A percentile compares a stretch with the other conserved stretches of the same genome.
phyloP scores from a whole-genome alignment of 106 monocot genomes.

The Posidonia australis region DNA sequence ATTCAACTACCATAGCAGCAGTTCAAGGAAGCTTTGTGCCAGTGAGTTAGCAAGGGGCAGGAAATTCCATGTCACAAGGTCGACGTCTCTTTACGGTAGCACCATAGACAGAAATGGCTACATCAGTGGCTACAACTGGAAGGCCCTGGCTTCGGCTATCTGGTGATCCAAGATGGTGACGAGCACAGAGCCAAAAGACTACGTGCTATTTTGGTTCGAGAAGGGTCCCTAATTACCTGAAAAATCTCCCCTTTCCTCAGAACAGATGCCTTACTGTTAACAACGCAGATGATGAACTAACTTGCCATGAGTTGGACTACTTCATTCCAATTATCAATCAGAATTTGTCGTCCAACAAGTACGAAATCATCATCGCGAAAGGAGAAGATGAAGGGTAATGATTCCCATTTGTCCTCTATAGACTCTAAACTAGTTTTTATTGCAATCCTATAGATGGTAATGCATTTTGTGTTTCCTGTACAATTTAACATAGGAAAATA shows the following conservation, averaged over 20 bases:
- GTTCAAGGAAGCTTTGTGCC: too few relatives aligned
- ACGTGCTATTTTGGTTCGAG: conserved; percentile 7
- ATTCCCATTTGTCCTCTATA: background rate
- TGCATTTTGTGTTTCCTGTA: background rate
- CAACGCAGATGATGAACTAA: background rate
- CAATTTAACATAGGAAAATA: conserved; percentile 15
- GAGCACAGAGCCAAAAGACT: conserved; percentile 1
- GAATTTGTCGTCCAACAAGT: conserved; percentile 7
- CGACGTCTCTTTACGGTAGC: too few relatives aligned
- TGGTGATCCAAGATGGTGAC: conserved; percentile 21
- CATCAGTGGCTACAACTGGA: too few relatives aligned
- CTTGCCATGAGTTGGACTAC: background rate
- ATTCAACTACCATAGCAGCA: too few relatives aligned
- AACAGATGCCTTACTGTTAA: conserved; percentile 10
- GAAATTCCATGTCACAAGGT: too few relatives aligned
- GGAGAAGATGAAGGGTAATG: conserved; percentile 5
- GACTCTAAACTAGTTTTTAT: too few relatives aligned
- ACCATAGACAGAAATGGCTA: too few relatives aligned
- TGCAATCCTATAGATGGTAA: too few relatives aligned
- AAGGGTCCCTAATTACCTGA: background rate
- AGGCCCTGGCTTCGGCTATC: conserved; percentile 10
- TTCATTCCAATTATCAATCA: conserved; percentile 6
- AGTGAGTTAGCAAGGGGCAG: too few relatives aligned
- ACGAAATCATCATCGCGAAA: conserved; percentile 2
- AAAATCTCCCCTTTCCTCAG: conserved; percentile 14